Percentiles rank a stretch among this genome's conserved stretches.
These are phyloP conservation scores for Avicennia marina DNA, from an alignment of 257 asterid genomes.

Conservation along the genomic window DNA sequence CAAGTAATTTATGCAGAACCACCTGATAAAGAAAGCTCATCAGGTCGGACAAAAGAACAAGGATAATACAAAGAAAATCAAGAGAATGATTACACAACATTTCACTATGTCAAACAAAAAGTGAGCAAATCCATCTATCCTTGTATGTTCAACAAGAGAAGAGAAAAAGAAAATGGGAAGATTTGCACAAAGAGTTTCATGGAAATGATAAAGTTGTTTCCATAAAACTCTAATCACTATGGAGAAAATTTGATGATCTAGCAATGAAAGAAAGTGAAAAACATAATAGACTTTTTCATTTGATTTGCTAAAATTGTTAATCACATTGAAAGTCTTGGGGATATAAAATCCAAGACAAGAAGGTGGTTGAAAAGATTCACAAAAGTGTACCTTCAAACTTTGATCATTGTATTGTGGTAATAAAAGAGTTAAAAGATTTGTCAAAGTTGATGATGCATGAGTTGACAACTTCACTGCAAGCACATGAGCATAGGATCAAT, in stretches of 20 bases:
- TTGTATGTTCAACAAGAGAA: neutral
- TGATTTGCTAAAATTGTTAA: neutral
- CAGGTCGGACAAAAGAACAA: neutral
- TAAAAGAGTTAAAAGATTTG: neutral
- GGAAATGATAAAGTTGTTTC: neutral
- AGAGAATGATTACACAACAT: neutral
- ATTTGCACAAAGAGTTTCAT: neutral
- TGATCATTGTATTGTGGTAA: neutral
- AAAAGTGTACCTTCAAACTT: slow-evolving; percentile 3
- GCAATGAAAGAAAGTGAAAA: slow-evolving; percentile 6
- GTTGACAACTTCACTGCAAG: neutral
- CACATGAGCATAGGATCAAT: slow-evolving; percentile 1
- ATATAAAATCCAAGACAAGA: neutral
- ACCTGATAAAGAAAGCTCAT: neutral
- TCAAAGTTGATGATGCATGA: neutral
- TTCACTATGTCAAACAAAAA: neutral
- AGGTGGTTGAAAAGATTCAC: neutral
- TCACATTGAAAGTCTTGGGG: slow-evolving; percentile 1
- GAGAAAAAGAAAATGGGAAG: neutral
- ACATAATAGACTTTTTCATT: neutral
- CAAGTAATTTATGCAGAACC: neutral
- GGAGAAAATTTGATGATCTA: neutral
- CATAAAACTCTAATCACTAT: neutral
- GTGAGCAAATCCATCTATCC: neutral
- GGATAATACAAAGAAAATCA: neutral